Evolutionary conservation across 371 early-diverging fungal species (phyloP).

Genomic region (Lichtheimia ramosa): DNA sequence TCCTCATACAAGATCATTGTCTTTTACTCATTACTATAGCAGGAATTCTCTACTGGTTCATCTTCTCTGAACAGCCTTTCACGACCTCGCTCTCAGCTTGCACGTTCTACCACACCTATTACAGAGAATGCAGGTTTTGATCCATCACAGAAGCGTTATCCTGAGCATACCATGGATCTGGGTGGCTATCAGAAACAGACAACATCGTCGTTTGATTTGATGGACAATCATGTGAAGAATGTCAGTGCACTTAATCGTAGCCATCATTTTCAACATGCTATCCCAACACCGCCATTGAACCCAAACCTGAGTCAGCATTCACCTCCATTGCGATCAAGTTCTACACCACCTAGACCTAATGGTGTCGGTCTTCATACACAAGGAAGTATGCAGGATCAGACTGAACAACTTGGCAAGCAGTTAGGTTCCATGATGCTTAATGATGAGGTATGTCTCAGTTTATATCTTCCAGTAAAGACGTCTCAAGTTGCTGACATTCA

Average conservation of each 20-base stretch:
- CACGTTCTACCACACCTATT: too few relatives aligned
- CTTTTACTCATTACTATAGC: not conserved
- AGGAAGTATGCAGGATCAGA: conserved; percentile 1
- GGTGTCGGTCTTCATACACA: conserved; percentile 13
- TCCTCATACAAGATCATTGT: not conserved
- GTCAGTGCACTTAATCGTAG: too few relatives aligned
- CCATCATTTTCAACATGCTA: conserved; percentile 6
- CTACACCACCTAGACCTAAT: conserved; percentile 46
- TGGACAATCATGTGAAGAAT: conserved; percentile 30
- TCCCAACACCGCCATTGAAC: conserved; percentile 28
- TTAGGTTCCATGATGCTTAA: conserved; percentile 30
- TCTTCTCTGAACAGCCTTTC: too few relatives aligned
- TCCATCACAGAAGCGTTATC: too few relatives aligned
- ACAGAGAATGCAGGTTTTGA: too few relatives aligned
- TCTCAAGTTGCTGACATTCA: not conserved
- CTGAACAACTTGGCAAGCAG: conserved; percentile 13
- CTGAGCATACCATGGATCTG: too few relatives aligned
- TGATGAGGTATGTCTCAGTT: conserved; percentile 25
- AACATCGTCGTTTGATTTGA: too few relatives aligned
- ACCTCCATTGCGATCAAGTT: conserved; percentile 47
- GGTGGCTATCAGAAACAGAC: too few relatives aligned
- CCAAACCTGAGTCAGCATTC: conserved; percentile 19
- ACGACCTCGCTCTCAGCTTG: too few relatives aligned
- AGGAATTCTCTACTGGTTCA: conserved; percentile 12
- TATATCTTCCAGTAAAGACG: not conserved